phyloP scores from a whole-genome alignment of 805 yeast genomes.

The Hanseniaspora osmophila region DNA sequence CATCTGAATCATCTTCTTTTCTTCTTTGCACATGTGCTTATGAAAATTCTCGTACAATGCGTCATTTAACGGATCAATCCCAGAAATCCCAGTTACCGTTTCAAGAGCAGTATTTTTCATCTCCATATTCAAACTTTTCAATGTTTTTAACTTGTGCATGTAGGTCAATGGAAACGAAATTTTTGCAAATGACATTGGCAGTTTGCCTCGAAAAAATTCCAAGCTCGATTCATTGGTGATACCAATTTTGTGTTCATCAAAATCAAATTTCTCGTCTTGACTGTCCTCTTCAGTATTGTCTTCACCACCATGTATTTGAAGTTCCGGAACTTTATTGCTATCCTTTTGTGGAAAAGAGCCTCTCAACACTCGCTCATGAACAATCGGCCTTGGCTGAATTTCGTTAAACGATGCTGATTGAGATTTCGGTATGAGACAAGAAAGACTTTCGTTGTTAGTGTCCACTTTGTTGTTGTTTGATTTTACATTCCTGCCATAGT shows the following conservation, averaged over 20 bases:
- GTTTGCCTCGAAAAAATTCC: too few species aligned
- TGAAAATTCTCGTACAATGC: conserved; percentile 33
- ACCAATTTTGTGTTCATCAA: background rate
- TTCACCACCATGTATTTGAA: background rate
- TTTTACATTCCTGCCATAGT: too few species aligned
- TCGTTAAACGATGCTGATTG: too few species aligned
- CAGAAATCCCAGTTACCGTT: background rate
- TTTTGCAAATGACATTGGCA: too few species aligned
- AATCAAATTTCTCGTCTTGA: background rate
- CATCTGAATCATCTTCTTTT: conserved; percentile 46
- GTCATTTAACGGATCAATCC: conserved; percentile 35
- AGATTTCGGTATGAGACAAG: too few species aligned
- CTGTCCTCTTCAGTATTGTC: background rate
- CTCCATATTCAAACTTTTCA: background rate
- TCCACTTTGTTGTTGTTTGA: too few species aligned
- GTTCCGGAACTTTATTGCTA: background rate
- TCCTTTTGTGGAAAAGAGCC: too few species aligned
- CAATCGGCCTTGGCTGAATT: too few species aligned
- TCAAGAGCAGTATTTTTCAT: background rate
- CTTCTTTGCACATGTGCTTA: conserved; percentile 48
- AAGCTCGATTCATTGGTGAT: background rate
- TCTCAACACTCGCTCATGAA: too few species aligned
- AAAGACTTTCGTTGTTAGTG: too few species aligned
- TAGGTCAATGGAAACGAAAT: background rate
- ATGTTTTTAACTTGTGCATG: conserved; percentile 5